Evolutionary conservation across 148 eudicot species (phyloP), one percentile per base, ranked within the genome.

Genomic region (Vaccinium darrowii): DNA sequence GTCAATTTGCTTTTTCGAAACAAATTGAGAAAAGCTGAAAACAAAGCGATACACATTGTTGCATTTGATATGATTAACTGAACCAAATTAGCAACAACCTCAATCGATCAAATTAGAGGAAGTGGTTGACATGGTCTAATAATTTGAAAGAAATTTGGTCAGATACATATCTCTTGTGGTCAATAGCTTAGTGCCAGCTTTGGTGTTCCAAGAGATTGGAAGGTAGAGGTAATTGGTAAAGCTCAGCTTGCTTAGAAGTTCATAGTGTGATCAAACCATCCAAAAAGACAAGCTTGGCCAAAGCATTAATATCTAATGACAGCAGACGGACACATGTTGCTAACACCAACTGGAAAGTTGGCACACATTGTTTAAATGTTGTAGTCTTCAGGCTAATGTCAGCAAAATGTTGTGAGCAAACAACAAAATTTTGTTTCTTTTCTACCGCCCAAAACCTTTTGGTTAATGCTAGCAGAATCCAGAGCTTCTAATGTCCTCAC

Each of bases 241-340:
- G 79, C 30, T 76, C 54, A 49, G 27, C 14, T 47, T 75, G 25
- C 30, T 76, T 49, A 76, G 6, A 71, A 63, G 25, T 63, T 67
- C 13, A 73, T 36, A 74, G 51, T 21, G 53, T 4, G 30, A 49
- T 39, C 56, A 49, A 74, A 74, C 78, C n/a, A 76, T 49, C 2
- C 21, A 76, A 76, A 76, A 76, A 76, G 33, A 76, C 18, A n/a
- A 50, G 33, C 18, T 76, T n/a, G 80, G 51, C 80, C 57, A 23
- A 76, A n/a, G 53, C 23, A 21, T 52, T 50, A 76, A 23, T 8
- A n/a, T 23, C 23, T 50, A 30, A 50, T n/a, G 30, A 51, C 51
- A 18, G 23, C 57, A 50, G 7, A 50, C 2, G 7, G 80, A 76
- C 80, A n/a, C 56, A 76, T 76, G 80, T 18, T 50, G 30, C 80